Evolutionary conservation across 371 early-diverging fungal species (phyloP).

Genomic region (Vairimorpha necatrix): DNA sequence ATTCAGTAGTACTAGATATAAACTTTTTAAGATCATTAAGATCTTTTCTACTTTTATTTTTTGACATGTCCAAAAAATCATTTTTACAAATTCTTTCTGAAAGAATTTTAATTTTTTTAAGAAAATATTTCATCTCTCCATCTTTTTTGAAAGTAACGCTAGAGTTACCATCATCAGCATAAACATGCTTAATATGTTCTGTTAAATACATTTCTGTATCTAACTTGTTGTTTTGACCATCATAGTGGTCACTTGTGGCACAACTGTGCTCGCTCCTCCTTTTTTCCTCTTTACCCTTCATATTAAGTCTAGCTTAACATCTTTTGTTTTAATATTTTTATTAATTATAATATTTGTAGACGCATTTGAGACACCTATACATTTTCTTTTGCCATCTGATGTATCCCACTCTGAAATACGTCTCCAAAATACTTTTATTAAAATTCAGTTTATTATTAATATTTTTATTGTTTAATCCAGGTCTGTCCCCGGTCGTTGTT

Average conservation of each 20-base stretch:
- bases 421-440: constrained; percentile 30
- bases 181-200: not conserved
- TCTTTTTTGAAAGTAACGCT: not conserved
- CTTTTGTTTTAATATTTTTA: not conserved
- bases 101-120: not conserved
- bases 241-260: not conserved
- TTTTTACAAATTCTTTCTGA: not conserved
- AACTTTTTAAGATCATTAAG: not conserved
- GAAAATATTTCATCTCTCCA: not conserved
- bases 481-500: not conserved
- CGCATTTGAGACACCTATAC: too few species aligned
- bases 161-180: not conserved
- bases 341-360: constrained; percentile 16
- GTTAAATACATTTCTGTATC: not conserved
- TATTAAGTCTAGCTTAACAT: not conserved
- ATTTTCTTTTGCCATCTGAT: constrained; percentile 16
- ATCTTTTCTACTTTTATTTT: not conserved
- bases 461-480: not conserved
- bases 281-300: not conserved
- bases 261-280: not conserved
- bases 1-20: not conserved
- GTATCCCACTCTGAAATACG: constrained; percentile 42
- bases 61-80: not conserved
- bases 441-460: not conserved
- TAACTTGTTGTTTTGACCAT: not conserved